These are phyloP conservation scores for Colletotrichum sp. DNA, from an alignment of 2,329 filamentous ascomycete genomes.

Conservation along the genomic window DNA sequence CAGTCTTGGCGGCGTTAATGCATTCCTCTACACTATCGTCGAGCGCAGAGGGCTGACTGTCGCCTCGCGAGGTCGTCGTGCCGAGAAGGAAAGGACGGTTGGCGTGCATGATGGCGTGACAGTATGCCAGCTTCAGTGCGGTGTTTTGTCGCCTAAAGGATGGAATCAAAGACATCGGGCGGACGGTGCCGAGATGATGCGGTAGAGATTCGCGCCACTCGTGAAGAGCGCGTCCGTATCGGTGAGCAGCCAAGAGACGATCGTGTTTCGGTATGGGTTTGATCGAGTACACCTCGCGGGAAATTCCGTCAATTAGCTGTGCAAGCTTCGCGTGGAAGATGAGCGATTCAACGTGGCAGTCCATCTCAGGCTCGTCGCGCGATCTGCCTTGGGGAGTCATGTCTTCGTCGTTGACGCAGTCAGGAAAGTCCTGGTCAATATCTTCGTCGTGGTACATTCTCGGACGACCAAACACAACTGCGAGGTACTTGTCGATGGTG, in stretches of 20 bases:
- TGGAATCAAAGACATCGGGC: constrained; percentile 48
- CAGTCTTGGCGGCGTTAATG: constrained; percentile 48
- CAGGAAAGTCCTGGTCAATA: constrained; percentile 65
- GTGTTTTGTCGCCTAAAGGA: constrained; percentile 53
- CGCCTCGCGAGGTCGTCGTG: constrained; percentile 29
- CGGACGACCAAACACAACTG: constrained; percentile 66
- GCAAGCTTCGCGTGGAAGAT: constrained; percentile 49
- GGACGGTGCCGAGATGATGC: constrained; percentile 45
- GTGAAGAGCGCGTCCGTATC: constrained; percentile 40
- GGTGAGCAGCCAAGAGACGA: constrained; percentile 40
- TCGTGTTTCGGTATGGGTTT: constrained; percentile 35
- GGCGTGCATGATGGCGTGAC: constrained; percentile 60
- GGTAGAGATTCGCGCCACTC: constrained; percentile 45
- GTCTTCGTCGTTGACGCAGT: constrained; percentile 59
- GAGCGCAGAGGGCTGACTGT: constrained; percentile 47
- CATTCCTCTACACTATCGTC: constrained; percentile 41
- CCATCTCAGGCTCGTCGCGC: constrained; percentile 32
- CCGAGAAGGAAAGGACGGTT: constrained; percentile 57
- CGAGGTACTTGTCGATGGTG: constrained; percentile 65
- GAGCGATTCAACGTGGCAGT: constrained; percentile 54
- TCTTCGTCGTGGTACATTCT: constrained; percentile 66
- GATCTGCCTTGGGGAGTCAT: constrained; percentile 44
- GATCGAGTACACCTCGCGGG: constrained; percentile 43
- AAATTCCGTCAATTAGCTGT: constrained; percentile 42
- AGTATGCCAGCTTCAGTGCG: constrained; percentile 57